A percentile compares a stretch with the other conserved stretches of the same genome.
These are phyloP conservation scores for Arthroderma sp. DNA, from an alignment of 2,329 filamentous ascomycete genomes.

Conservation along the genomic window DNA sequence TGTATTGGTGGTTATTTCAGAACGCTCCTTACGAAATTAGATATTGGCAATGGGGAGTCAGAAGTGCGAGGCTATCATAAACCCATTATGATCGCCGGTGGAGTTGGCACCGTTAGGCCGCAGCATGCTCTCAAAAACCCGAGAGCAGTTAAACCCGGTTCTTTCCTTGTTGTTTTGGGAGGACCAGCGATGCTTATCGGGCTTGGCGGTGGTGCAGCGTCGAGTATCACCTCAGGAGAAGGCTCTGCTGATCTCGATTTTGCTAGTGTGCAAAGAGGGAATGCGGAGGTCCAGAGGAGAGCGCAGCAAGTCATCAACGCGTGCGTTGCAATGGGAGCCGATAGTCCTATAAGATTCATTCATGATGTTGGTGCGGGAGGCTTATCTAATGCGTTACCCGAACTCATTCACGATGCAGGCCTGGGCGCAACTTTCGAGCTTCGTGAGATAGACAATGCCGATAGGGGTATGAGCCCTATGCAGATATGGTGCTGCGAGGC, in stretches of 20 bases:
- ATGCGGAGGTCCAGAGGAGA: slow-evolving; percentile 87
- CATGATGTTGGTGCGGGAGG: slow-evolving; percentile 96
- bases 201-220: slow-evolving; percentile 87
- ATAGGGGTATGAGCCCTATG: slow-evolving; percentile 83
- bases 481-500: slow-evolving; percentile 98
- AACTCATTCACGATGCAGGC: slow-evolving; percentile 82
- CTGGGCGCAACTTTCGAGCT: slow-evolving; percentile 86
- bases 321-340: slow-evolving; percentile 67
- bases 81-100: slow-evolving; percentile 96
- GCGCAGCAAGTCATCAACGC: slow-evolving; percentile 98
- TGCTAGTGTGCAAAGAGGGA: slow-evolving; percentile 90
- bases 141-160: slow-evolving; percentile 67
- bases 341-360: slow-evolving; percentile 90
- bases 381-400: slow-evolving; percentile 68
- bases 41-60: slow-evolving; percentile 44
- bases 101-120: slow-evolving; percentile 81
- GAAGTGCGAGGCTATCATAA: slow-evolving; percentile 92
- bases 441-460: slow-evolving; percentile 82
- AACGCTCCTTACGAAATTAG: slow-evolving; percentile 63
- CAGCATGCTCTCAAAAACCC: slow-evolving; percentile 80
- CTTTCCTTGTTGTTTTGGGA: slow-evolving; percentile 81
- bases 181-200: slow-evolving; percentile 97
- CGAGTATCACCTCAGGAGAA: slow-evolving; percentile 77
- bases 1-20: slow-evolving; percentile 83
- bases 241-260: slow-evolving; percentile 88